Evolutionary conservation across 1,284 basidiomycete species (phyloP).

Genomic region (Thelephora terrestris): DNA sequence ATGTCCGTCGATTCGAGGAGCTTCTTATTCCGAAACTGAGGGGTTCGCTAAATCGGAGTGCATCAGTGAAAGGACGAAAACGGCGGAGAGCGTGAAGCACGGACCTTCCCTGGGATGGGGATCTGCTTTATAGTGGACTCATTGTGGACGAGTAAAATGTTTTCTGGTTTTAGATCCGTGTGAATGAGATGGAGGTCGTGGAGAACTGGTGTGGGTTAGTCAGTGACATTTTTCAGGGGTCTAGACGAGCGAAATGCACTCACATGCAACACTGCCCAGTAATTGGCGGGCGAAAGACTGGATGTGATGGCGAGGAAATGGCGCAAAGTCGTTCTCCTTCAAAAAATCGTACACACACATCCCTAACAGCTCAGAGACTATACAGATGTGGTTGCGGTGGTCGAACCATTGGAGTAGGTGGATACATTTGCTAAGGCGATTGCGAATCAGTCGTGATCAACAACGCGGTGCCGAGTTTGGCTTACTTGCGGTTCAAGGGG

Average conservation of each 20-base stretch:
- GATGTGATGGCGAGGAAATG: constrained; percentile 94
- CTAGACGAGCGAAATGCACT: constrained; percentile 24
- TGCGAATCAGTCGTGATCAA: constrained; percentile 8
- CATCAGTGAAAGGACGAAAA: constrained; percentile 6
- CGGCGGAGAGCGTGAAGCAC: constrained; percentile 8
- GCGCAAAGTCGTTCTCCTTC: constrained; percentile 95
- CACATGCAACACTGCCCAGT: constrained; percentile 90
- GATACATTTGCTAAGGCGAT: constrained; percentile 81
- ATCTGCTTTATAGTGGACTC: constrained; percentile 55
- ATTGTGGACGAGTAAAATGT: constrained; percentile 90
- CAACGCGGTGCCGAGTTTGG: constrained; percentile 13
- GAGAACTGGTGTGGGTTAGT: constrained; percentile 48
- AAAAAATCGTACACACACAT: constrained; percentile 99
- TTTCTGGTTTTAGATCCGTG: constrained; percentile 98
- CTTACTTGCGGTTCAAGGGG: constrained; percentile 82
- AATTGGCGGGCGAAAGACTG: constrained; percentile 93
- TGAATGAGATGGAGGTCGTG: constrained; percentile 91
- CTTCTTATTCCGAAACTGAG: constrained; percentile 52
- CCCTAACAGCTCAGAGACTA: constrained; percentile 93
- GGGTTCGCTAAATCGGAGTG: constrained; percentile 39
- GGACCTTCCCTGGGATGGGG: constrained; percentile 48
- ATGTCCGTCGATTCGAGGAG: constrained; percentile 88
- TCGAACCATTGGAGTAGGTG: constrained; percentile 94
- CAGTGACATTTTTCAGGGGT: background rate
- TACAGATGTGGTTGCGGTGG: constrained; percentile 95